Evolutionary conservation across 495 filamentous ascomycete species (phyloP).

Genomic region (Penicillium macrosclerotiorum): DNA sequence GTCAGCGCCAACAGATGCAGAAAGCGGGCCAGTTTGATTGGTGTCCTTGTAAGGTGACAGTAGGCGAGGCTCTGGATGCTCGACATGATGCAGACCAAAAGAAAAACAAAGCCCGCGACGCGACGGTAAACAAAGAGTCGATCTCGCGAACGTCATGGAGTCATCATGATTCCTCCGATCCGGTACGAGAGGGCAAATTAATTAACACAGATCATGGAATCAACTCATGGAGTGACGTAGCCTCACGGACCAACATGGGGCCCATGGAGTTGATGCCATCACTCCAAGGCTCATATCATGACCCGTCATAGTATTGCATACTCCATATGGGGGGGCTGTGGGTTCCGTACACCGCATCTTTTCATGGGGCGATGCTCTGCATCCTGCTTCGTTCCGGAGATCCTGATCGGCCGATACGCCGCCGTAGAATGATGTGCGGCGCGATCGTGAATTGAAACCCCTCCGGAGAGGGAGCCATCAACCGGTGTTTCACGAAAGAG

Average conservation of each 20-base stretch:
- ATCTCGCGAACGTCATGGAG: conserved; percentile 2
- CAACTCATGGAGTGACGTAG: conserved; percentile 14
- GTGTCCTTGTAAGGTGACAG: conserved; percentile 2
- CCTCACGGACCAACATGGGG: conserved; percentile 21
- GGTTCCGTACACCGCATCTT: too few relatives aligned
- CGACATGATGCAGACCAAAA: background rate
- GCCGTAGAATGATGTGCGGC: conserved; percentile 5
- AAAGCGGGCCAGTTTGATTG: conserved; percentile 12
- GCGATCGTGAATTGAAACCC: conserved; percentile 1
- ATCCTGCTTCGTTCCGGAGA: background rate
- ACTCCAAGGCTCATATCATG: too few relatives aligned
- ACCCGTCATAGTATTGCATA: too few relatives aligned
- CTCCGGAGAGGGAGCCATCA: background rate
- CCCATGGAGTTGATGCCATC: too few relatives aligned
- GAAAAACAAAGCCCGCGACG: background rate
- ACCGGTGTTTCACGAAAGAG: conserved; percentile 18
- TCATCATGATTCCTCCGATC: background rate
- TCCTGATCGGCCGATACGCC: background rate
- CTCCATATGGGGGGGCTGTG: too few relatives aligned
- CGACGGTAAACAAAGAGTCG: conserved; percentile 6
- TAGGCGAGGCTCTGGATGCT: conserved; percentile 9
- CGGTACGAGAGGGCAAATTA: background rate
- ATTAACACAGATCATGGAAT: background rate
- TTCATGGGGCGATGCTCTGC: too few relatives aligned
- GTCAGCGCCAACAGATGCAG: conserved; percentile 10